Evolutionary conservation across 176 grass and related monocot genomes (phyloP).

Genomic region (Bonia amplexicaulis): DNA sequence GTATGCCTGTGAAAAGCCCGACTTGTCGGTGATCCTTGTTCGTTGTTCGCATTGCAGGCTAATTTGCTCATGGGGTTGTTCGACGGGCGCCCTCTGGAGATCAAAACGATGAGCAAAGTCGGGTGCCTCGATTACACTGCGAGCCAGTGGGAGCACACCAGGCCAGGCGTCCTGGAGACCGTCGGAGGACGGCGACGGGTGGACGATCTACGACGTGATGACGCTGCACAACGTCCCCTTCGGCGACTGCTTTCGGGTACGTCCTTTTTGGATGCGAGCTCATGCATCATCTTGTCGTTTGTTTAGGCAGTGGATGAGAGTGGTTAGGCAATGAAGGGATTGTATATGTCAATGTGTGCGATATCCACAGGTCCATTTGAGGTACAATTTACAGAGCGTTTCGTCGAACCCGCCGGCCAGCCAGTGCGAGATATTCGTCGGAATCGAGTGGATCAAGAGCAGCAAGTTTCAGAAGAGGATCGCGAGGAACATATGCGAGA

Average conservation of each 20-base stretch:
- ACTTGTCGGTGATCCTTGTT: neutral
- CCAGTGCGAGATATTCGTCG: slow-evolving; percentile 57
- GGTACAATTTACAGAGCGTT: slow-evolving; percentile 36
- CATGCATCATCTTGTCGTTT: neutral
- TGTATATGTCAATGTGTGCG: neutral
- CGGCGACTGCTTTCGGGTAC: slow-evolving; percentile 60
- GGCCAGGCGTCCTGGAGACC: slow-evolving; percentile 49
- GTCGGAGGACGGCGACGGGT: slow-evolving; percentile 43
- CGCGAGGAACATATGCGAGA: slow-evolving; percentile 59
- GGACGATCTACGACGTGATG: slow-evolving; percentile 64
- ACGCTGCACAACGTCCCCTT: slow-evolving; percentile 74
- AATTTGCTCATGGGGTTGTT: slow-evolving; percentile 63
- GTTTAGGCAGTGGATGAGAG: neutral
- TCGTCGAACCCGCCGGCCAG: slow-evolving; percentile 17
- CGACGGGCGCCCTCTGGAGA: slow-evolving; percentile 56
- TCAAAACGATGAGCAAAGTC: slow-evolving; percentile 49
- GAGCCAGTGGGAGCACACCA: slow-evolving; percentile 51
- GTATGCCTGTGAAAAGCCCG: too few relatives aligned
- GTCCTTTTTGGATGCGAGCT: neutral
- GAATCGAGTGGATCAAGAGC: slow-evolving; percentile 70
- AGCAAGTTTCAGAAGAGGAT: slow-evolving; percentile 75
- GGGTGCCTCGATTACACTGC: slow-evolving; percentile 70
- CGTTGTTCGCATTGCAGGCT: slow-evolving; percentile 18
- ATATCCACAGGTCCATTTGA: slow-evolving; percentile 52
- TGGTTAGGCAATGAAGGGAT: neutral